Evolutionary conservation across 2,329 filamentous ascomycete genomes (phyloP).

Genomic region (Bipolaris victoriae): DNA sequence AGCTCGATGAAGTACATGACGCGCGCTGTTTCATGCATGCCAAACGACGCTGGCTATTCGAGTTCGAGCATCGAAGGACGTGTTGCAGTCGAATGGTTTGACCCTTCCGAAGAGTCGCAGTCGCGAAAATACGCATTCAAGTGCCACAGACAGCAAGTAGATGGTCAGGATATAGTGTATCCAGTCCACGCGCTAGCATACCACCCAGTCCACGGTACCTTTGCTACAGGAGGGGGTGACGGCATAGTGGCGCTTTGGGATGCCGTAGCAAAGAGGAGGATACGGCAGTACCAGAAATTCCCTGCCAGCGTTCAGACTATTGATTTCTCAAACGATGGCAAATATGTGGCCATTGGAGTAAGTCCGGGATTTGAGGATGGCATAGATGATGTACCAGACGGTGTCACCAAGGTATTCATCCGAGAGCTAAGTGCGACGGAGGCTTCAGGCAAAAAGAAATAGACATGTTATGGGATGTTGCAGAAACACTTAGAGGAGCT

Average conservation of each 20-base stretch:
- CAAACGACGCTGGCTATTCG: constrained; percentile 91
- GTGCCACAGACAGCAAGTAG: constrained; percentile 82
- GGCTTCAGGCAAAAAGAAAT: constrained; percentile 82
- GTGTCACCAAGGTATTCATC: constrained; percentile 75
- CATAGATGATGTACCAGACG: constrained; percentile 78
- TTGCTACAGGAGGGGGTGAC: constrained; percentile 88
- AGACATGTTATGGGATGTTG: neutral
- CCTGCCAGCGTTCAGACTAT: constrained; percentile 78
- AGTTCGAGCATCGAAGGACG: constrained; percentile 92
- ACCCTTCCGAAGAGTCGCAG: constrained; percentile 84
- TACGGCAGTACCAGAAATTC: constrained; percentile 87
- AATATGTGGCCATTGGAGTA: constrained; percentile 76
- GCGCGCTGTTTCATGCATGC: constrained; percentile 92
- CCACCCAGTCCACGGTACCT: constrained; percentile 81
- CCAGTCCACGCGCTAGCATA: constrained; percentile 90
- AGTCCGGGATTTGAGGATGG: constrained; percentile 90
- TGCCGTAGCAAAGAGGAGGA: constrained; percentile 84
- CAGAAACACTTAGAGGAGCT: neutral
- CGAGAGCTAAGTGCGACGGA: constrained; percentile 86
- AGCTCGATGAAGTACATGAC: constrained; percentile 97
- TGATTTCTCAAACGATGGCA: constrained; percentile 78
- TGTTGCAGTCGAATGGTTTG: constrained; percentile 98
- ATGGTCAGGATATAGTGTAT: constrained; percentile 81
- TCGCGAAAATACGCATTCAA: constrained; percentile 98
- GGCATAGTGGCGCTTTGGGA: constrained; percentile 94